A percentile compares a stretch with the other conserved stretches of the same genome.
Evolutionary conservation across 2,329 filamentous ascomycete species (phyloP).

Genomic region (Immersiporthe knoxdaviesiana): DNA sequence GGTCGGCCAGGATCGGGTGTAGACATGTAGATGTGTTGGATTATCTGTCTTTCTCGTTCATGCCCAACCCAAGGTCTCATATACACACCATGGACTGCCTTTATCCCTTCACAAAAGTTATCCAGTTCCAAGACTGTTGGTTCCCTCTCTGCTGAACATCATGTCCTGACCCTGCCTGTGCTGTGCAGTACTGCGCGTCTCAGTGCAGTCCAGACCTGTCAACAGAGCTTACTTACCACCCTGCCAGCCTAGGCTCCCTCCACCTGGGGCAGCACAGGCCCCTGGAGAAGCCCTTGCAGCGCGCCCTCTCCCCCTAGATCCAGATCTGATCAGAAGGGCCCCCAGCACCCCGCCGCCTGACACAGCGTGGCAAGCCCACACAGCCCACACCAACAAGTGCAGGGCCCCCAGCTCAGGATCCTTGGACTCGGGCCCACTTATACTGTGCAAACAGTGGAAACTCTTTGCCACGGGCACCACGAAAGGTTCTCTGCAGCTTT

Average conservation of each 20-base stretch:
- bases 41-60: background rate
- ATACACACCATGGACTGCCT: background rate
- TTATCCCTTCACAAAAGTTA: background rate
- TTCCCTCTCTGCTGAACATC: background rate
- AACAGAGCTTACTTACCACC: background rate
- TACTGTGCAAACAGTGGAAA: conserved; percentile 6
- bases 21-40: background rate
- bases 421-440: background rate
- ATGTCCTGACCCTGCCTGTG: background rate
- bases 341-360: background rate
- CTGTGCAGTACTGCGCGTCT: background rate
- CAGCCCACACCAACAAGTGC: background rate
- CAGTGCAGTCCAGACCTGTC: background rate
- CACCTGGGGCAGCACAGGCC: background rate
- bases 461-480: conserved; percentile 21
- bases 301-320: background rate
- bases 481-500: conserved; percentile 12
- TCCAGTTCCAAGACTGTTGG: background rate
- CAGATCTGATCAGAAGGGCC: background rate
- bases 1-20: background rate
- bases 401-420: background rate
- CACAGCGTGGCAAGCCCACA: background rate
- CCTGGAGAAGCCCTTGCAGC: background rate
- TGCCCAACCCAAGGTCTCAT: background rate
- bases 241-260: background rate